Evolutionary conservation across 2,329 filamentous ascomycete species (phyloP).

Genomic region (Ophiostoma novo-ulmi): DNA sequence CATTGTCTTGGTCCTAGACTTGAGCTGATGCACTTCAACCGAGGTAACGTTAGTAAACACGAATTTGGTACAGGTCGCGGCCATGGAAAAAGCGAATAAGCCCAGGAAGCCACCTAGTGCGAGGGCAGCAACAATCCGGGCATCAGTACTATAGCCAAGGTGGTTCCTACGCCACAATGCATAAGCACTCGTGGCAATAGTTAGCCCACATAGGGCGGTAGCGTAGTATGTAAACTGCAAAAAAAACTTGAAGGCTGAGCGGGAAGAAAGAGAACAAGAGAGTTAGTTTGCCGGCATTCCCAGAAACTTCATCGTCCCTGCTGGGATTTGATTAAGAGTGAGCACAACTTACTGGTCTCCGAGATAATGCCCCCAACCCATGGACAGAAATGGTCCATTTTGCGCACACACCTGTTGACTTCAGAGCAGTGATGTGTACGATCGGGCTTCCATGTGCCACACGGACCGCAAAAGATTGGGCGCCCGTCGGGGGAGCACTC

Average conservation of each 20-base stretch:
- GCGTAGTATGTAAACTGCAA: slow-evolving; percentile 78
- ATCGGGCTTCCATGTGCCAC: slow-evolving; percentile 82
- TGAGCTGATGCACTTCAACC: slow-evolving; percentile 67
- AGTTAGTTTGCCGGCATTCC: background rate
- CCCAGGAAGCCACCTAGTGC: slow-evolving; percentile 67
- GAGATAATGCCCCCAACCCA: slow-evolving; percentile 93
- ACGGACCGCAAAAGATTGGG: slow-evolving; percentile 82
- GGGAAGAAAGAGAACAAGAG: background rate
- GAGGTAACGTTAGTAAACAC: slow-evolving; percentile 72
- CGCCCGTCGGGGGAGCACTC: slow-evolving; percentile 75
- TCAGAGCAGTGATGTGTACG: slow-evolving; percentile 82
- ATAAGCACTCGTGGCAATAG: slow-evolving; percentile 59
- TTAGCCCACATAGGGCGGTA: slow-evolving; percentile 59
- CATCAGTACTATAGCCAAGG: slow-evolving; percentile 46
- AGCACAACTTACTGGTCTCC: slow-evolving; percentile 57
- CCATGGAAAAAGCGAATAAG: slow-evolving; percentile 77
- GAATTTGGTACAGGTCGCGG: slow-evolving; percentile 63
- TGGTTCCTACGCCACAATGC: slow-evolving; percentile 15
- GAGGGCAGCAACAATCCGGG: slow-evolving; percentile 56
- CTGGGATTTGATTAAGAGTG: background rate
- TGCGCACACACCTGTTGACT: slow-evolving; percentile 71
- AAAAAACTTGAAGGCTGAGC: slow-evolving; percentile 78
- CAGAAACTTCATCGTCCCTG: background rate
- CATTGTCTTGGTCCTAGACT: slow-evolving; percentile 61
- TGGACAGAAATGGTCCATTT: slow-evolving; percentile 95